A percentile compares a stretch with the other conserved stretches of the same genome.
These are phyloP conservation scores for Talaromyces marneffei DNA, from an alignment of 2,329 filamentous ascomycete species.

Conservation along the genomic window DNA sequence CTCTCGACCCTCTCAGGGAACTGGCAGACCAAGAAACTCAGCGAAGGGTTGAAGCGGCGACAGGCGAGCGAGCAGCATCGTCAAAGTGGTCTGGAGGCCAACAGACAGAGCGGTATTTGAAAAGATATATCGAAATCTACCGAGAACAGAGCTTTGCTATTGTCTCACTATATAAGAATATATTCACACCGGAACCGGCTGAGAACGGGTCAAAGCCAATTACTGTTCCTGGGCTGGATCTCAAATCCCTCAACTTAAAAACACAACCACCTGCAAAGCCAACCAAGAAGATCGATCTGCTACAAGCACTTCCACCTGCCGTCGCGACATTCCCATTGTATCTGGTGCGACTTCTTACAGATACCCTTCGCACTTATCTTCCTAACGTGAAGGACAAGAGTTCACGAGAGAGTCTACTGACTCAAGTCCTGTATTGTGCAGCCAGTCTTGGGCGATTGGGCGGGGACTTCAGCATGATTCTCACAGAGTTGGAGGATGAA, in stretches of 20 bases:
- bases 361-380: slow-evolving; percentile 69
- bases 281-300: slow-evolving; percentile 24
- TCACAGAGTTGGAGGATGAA: slow-evolving; percentile 55
- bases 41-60: slow-evolving; percentile 33
- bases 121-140: slow-evolving; percentile 94
- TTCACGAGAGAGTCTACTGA: slow-evolving; percentile 78
- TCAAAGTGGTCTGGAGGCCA: slow-evolving; percentile 56
- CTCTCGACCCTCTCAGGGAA: slow-evolving; percentile 76
- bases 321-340: slow-evolving; percentile 79
- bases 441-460: slow-evolving; percentile 84
- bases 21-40: slow-evolving; percentile 79
- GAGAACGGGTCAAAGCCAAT: slow-evolving; percentile 28
- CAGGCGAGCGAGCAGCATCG: slow-evolving; percentile 19
- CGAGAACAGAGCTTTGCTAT: slow-evolving; percentile 96
- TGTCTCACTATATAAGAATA: slow-evolving; percentile 86
- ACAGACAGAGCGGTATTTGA: slow-evolving; percentile 89
- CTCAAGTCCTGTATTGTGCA: slow-evolving; percentile 88
- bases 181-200: slow-evolving; percentile 61
- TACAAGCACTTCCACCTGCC: slow-evolving; percentile 62
- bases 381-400: slow-evolving; percentile 74
- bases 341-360: slow-evolving; percentile 72
- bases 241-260: slow-evolving; percentile 18
- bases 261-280: slow-evolving; percentile 22
- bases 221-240: slow-evolving; percentile 24
- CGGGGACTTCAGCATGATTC: slow-evolving; percentile 84